These are phyloP conservation scores for Plasmodium malariae DNA, from an alignment of 169 alveolate species.

Conservation along the genomic window DNA sequence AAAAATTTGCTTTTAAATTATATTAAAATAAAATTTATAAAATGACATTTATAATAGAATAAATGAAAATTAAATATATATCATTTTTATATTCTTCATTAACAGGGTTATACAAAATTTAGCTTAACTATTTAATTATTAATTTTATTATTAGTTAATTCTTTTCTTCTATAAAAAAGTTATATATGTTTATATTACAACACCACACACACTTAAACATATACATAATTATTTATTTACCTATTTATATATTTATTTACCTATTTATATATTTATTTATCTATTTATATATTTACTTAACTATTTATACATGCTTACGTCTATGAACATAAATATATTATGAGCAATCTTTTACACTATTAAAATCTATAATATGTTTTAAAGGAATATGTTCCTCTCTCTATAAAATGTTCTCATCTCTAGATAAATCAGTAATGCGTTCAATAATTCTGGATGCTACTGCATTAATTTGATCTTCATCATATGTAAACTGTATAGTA, in stretches of 20 bases:
- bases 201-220: no score
- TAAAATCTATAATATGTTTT: no score
- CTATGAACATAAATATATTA: no score
- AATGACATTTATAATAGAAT: no score
- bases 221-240: no score
- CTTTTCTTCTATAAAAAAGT: background rate
- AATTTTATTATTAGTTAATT: background rate
- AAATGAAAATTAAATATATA: background rate
- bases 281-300: no score
- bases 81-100: background rate
- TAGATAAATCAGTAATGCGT: slow-evolving; percentile 27
- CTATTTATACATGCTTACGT: no score
- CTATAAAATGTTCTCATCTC: slow-evolving; percentile 25
- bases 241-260: background rate
- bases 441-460: slow-evolving; percentile 26
- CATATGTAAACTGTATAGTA: background rate
- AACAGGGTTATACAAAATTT: background rate
- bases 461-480: slow-evolving; percentile 3
- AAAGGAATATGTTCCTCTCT: no score
- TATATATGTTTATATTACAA: no score
- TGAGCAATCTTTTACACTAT: no score
- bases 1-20: background rate
- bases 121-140: background rate
- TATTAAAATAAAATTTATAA: no score
- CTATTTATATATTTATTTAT: background rate